Percentiles rank a stretch among this genome's conserved stretches.
These are phyloP conservation scores for Diaporthe amygdali DNA, from an alignment of 2,329 filamentous ascomycete genomes.

Conservation along the genomic window DNA sequence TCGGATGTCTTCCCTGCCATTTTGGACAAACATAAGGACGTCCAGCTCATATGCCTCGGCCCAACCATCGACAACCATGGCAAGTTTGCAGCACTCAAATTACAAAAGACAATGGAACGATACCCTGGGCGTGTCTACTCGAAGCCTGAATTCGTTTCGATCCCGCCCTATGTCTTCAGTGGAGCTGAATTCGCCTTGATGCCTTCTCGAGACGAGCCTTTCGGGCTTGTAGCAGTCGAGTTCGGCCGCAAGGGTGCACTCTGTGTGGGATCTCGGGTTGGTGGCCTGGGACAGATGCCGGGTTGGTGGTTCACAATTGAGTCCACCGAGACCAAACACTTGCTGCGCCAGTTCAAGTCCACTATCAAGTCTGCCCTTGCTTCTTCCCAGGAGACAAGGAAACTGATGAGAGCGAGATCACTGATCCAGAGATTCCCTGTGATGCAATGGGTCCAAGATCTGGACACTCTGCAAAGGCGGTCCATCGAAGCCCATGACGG, in stretches of 20 bases:
- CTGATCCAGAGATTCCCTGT: conserved; percentile 70
- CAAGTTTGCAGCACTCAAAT: conserved; percentile 68
- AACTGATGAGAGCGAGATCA: conserved; percentile 67
- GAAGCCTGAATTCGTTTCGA: conserved; percentile 70
- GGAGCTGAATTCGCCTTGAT: conserved; percentile 73
- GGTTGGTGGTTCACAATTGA: conserved; percentile 68
- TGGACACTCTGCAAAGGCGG: conserved; percentile 64
- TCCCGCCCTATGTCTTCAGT: conserved; percentile 70
- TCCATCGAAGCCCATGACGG: conserved; percentile 48
- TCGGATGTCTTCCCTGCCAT: conserved; percentile 68
- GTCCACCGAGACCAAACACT: conserved; percentile 64
- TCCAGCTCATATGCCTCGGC: conserved; percentile 66
- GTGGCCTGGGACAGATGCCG: conserved; percentile 73
- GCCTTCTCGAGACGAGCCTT: conserved; percentile 72
- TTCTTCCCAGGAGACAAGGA: conserved; percentile 58
- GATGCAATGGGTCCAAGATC: conserved; percentile 67
- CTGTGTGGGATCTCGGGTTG: conserved; percentile 68
- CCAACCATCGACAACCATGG: conserved; percentile 71
- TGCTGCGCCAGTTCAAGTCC: conserved; percentile 67
- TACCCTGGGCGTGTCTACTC: conserved; percentile 71
- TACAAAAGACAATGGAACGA: conserved; percentile 66
- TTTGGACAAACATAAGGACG: conserved; percentile 61
- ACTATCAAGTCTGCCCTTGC: conserved; percentile 64
- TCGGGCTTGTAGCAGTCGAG: conserved; percentile 71
- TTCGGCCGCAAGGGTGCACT: conserved; percentile 71